Evolutionary conservation across 371 early-diverging fungal species (phyloP).

Genomic region (Rhizopus stolonifer): DNA sequence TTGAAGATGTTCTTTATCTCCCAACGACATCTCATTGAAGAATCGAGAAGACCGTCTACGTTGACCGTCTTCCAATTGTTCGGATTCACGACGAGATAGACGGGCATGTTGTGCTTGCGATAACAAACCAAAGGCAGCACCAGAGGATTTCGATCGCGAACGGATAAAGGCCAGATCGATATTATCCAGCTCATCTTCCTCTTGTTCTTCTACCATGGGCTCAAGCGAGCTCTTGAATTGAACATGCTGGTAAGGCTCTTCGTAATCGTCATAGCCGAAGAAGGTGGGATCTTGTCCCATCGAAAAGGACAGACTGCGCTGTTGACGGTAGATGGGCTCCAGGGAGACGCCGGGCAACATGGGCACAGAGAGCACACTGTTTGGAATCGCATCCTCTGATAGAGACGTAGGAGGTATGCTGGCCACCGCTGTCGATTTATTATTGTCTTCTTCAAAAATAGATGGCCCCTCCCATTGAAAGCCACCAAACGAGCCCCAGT

Average conservation of each 20-base stretch:
- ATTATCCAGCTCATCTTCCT: conserved; percentile 21
- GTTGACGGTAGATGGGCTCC: conserved; percentile 47
- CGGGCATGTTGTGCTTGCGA: conserved; percentile 36
- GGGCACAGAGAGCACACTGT: conserved; percentile 37
- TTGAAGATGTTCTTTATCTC: conserved; percentile 28
- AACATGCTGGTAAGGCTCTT: conserved; percentile 20
- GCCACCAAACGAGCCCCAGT: conserved; percentile 48
- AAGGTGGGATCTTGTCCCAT: conserved; percentile 48
- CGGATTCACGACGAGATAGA: conserved; percentile 31
- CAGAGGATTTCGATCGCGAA: conserved; percentile 47
- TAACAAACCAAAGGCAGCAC: conserved; percentile 45
- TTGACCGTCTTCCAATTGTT: conserved; percentile 29
- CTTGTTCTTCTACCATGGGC: conserved; percentile 47
- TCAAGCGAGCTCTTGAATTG: conserved; percentile 29
- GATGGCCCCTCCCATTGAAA: conserved; percentile 46
- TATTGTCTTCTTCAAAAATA: conserved; percentile 32
- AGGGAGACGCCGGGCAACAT: conserved; percentile 44
- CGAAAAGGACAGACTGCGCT: conserved; percentile 51
- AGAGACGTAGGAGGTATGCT: conserved; percentile 4
- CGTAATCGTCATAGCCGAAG: conserved; percentile 46
- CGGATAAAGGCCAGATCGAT: conserved; percentile 28
- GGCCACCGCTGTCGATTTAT: conserved; percentile 8
- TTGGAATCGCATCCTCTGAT: conserved; percentile 3
- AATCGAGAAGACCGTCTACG: conserved; percentile 26
- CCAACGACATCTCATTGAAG: conserved; percentile 24